Evolutionary conservation across 2,329 filamentous ascomycete species (phyloP).

Genomic region (Monosporascus sp.): DNA sequence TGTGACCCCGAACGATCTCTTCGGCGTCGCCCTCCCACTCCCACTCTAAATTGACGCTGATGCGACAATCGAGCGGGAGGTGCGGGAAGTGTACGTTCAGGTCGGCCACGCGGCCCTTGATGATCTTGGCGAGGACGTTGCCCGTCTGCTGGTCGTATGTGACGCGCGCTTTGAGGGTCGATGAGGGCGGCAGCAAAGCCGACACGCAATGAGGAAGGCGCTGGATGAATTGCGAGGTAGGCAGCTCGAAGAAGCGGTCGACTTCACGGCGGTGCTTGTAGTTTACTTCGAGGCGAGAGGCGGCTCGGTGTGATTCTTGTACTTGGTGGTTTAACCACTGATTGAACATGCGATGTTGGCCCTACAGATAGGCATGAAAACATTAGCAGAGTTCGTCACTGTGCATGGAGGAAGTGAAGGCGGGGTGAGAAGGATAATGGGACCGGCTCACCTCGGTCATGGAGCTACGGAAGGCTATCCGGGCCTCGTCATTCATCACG

Average conservation of each 20-base stretch:
- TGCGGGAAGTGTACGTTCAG: conserved; percentile 79
- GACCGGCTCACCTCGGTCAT: conserved; percentile 74
- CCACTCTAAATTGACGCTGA: conserved; percentile 94
- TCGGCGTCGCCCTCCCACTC: conserved; percentile 66
- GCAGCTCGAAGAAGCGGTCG: conserved; percentile 79
- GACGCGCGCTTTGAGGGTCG: conserved; percentile 61
- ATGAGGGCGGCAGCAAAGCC: conserved; percentile 51
- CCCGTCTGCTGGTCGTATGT: conserved; percentile 70
- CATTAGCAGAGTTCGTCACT: background rate
- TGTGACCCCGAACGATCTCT: conserved; percentile 40
- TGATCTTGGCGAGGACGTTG: conserved; percentile 71
- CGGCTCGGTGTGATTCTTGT: conserved; percentile 46
- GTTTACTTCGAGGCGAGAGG: conserved; percentile 55
- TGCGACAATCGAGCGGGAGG: conserved; percentile 78
- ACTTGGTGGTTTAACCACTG: conserved; percentile 72
- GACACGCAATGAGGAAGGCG: conserved; percentile 61
- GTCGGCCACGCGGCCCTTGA: conserved; percentile 85
- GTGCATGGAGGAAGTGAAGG: background rate
- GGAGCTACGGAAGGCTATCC: conserved; percentile 72
- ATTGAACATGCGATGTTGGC: conserved; percentile 79
- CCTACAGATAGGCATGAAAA: conserved; percentile 36
- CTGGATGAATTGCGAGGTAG: conserved; percentile 45
- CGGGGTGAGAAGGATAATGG: background rate
- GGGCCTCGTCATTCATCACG: conserved; percentile 55
- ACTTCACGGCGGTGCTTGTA: conserved; percentile 80